Evolutionary conservation across 768 basidiomycete genomes (phyloP).

Genomic region (Xerocomus potaroensis): DNA sequence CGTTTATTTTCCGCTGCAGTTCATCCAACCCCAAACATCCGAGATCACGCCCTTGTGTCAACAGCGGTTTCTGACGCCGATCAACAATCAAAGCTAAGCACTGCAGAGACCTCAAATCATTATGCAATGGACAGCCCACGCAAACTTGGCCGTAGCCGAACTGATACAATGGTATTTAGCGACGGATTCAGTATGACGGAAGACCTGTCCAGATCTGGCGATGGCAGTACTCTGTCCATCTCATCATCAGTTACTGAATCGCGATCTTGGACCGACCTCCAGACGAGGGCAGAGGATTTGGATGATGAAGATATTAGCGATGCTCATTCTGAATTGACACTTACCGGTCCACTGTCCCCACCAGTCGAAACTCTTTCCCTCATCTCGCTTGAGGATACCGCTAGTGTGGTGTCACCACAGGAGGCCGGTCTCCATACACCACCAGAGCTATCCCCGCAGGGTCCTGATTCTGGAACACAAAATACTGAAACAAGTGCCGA

Average conservation of each 20-base stretch:
- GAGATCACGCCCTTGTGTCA: constrained; percentile 9
- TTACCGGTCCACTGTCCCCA: constrained; percentile 22
- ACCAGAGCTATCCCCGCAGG: constrained; percentile 2
- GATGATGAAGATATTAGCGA: constrained; percentile 25
- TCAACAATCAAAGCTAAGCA: constrained; percentile 18
- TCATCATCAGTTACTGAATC: constrained; percentile 12
- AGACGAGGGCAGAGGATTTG: constrained; percentile 14
- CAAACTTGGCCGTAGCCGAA: constrained; percentile 50
- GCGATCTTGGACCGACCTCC: constrained; percentile 12
- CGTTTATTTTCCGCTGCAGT: constrained; percentile 39
- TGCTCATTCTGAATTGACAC: constrained; percentile 16
- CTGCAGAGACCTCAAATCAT: constrained; percentile 11
- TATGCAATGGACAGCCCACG: constrained; percentile 38
- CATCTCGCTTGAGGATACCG: constrained; percentile 21
- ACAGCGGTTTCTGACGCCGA: constrained; percentile 4
- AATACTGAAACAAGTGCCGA: constrained; percentile 9
- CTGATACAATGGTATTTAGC: constrained; percentile 73
- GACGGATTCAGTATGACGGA: constrained; percentile 38
- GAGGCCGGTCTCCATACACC: background rate
- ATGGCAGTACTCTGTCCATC: constrained; percentile 7
- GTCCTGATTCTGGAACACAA: constrained; percentile 1
- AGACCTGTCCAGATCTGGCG: constrained; percentile 31
- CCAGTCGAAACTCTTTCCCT: constrained; percentile 26
- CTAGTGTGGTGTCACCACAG: background rate
- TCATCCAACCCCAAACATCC: constrained; percentile 24